Conservation (phyloP, 805 yeast genomes). For the Zygoascus ofunaensis region DNA sequence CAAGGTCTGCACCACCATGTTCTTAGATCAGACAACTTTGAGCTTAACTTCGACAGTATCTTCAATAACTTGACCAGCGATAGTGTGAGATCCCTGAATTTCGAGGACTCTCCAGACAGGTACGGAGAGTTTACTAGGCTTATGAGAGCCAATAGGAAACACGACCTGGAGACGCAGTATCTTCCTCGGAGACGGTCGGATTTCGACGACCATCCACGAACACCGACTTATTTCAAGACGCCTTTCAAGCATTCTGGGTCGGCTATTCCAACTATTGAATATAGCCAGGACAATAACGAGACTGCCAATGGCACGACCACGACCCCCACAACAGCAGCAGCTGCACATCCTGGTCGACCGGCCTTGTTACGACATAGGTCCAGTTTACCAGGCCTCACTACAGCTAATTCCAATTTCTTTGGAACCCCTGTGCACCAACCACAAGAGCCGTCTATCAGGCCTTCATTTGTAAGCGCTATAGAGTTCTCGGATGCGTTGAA, state of each 20-base stretch:
- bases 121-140: constrained; percentile 10
- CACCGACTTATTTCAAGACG: not conserved
- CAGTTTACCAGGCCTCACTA: not conserved
- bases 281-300: too few species aligned
- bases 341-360: not conserved
- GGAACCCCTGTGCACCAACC: not conserved
- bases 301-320: too few species aligned
- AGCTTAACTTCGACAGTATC: not conserved
- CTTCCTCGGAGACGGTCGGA: not conserved
- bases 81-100: not conserved
- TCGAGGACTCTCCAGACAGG: not conserved
- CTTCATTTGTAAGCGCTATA: constrained; percentile 34
- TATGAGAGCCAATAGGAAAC: constrained; percentile 9
- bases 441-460: constrained; percentile 16
- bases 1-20: too few species aligned
- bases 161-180: not conserved
- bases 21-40: not conserved
- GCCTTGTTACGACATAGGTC: not conserved
- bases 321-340: too few species aligned
- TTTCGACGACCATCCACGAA: not conserved
- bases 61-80: too few species aligned
- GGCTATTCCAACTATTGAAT: too few species aligned
- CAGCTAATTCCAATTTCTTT: not conserved
- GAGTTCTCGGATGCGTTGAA: constrained; percentile 25
- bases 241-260: not conserved